Conservation (phyloP, 352 stramenopile species). For the Globisporangium solare region DNA sequence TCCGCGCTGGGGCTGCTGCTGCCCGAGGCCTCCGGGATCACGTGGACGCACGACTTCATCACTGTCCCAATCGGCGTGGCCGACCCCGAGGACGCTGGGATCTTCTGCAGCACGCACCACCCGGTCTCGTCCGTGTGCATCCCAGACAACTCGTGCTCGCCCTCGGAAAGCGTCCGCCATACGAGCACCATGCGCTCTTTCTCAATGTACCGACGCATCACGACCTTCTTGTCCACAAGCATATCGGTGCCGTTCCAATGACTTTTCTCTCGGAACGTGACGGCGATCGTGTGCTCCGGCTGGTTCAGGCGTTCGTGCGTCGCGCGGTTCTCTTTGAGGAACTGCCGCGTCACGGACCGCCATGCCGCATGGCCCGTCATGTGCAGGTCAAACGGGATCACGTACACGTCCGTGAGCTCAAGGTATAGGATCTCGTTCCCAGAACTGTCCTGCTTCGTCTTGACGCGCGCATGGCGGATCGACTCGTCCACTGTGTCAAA, state of each 20-base stretch:
- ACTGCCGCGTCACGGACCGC: slow-evolving; percentile 33
- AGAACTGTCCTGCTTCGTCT: slow-evolving; percentile 10
- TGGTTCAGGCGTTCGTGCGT: slow-evolving; percentile 15
- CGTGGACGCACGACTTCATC: slow-evolving; percentile 14
- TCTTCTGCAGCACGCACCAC: slow-evolving; percentile 40
- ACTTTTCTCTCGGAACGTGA: slow-evolving; percentile 31
- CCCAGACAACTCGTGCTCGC: slow-evolving; percentile 29
- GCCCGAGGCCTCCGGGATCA: slow-evolving; percentile 3
- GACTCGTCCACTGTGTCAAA: slow-evolving; percentile 34
- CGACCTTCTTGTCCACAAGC: slow-evolving; percentile 36
- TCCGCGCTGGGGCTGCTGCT: slow-evolving; percentile 5
- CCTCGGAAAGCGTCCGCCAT: slow-evolving; percentile 38
- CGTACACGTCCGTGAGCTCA: slow-evolving; percentile 36
- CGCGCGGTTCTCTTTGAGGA: slow-evolving; percentile 25
- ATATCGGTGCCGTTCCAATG: slow-evolving; percentile 18
- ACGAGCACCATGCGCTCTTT: slow-evolving; percentile 43
- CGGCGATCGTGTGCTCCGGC: slow-evolving; percentile 33
- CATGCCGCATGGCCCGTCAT: slow-evolving; percentile 24
- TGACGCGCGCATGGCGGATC: slow-evolving; percentile 33
- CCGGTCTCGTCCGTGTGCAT: slow-evolving; percentile 65
- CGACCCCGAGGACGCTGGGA: slow-evolving; percentile 1
- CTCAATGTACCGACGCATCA: slow-evolving; percentile 45
- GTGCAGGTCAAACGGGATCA: slow-evolving; percentile 37
- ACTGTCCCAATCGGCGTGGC: slow-evolving; percentile 9
- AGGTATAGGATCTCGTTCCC: slow-evolving; percentile 29